phyloP scores from a whole-genome alignment of 257 asterid genomes.

The Echites panduratus region DNA sequence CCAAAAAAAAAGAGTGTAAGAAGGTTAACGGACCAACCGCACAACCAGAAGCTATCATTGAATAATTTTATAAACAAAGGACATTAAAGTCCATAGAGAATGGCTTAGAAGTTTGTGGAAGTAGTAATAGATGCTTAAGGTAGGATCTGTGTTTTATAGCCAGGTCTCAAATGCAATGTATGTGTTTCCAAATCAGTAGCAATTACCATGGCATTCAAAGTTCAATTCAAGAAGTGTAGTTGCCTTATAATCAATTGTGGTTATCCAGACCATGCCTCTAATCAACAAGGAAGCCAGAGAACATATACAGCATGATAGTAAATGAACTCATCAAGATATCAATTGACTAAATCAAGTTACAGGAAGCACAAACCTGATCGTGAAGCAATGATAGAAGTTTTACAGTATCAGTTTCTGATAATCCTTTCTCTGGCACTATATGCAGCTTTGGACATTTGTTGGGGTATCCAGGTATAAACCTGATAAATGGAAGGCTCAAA shows the following conservation, averaged over 20 bases:
- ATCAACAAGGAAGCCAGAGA: too few species aligned
- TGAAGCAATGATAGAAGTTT: constrained; percentile 75
- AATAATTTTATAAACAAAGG: background rate
- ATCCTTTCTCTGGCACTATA: constrained; percentile 75
- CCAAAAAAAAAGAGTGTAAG: too few species aligned
- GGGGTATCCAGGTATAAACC: constrained; percentile 89
- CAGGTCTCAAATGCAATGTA: background rate
- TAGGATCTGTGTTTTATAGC: background rate
- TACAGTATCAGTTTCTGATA: constrained; percentile 59
- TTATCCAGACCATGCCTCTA: background rate
- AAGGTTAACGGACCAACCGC: background rate
- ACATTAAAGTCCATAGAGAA: too few species aligned
- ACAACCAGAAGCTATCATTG: background rate
- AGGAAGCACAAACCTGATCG: constrained; percentile 64
- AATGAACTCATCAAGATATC: too few species aligned
- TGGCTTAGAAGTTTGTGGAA: too few species aligned
- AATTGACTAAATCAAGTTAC: background rate
- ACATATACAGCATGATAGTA: too few species aligned
- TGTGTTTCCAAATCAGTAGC: background rate
- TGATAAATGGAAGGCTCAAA: constrained; percentile 23
- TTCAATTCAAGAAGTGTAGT: background rate
- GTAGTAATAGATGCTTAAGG: background rate
- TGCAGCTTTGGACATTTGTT: constrained; percentile 84
- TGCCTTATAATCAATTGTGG: background rate
- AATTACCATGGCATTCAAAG: background rate